These are phyloP conservation scores for Hypoxylon lenormandii DNA, from an alignment of 495 filamentous ascomycete genomes.

Conservation along the genomic window DNA sequence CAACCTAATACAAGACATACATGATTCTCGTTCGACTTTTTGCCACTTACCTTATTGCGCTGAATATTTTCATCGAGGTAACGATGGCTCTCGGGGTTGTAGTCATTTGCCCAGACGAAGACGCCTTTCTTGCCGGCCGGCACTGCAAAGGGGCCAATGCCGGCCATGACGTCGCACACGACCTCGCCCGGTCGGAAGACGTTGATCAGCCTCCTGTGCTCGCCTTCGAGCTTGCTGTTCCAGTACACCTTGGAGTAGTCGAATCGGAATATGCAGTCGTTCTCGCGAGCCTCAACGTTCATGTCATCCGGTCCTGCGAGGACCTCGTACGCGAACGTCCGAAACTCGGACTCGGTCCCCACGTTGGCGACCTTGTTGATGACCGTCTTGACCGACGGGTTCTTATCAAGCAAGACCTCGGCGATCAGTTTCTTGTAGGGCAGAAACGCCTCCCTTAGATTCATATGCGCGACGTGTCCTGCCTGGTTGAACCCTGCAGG, in stretches of 20 bases:
- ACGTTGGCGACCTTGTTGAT: constrained; percentile 96
- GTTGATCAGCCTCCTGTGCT: constrained; percentile 83
- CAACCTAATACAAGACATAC: constrained; percentile 10
- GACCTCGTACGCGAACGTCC: constrained; percentile 94
- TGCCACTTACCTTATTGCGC: constrained; percentile 75
- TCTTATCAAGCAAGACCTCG: constrained; percentile 87
- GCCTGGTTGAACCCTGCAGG: constrained; percentile 87
- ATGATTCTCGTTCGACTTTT: background rate
- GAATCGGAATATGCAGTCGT: constrained; percentile 73
- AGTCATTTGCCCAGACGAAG: constrained; percentile 97
- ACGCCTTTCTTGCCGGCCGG: constrained; percentile 88
- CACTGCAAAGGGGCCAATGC: constrained; percentile 93
- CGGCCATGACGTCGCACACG: constrained; percentile 97
- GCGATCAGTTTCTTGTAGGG: constrained; percentile 88
- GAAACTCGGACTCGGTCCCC: constrained; percentile 82
- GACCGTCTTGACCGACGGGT: constrained; percentile 78
- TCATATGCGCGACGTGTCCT: constrained; percentile 93
- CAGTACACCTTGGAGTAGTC: constrained; percentile 94
- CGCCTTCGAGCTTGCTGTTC: constrained; percentile 89
- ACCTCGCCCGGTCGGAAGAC: constrained; percentile 86
- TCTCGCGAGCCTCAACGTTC: constrained; percentile 78
- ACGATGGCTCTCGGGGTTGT: constrained; percentile 87
- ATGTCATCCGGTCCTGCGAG: constrained; percentile 82
- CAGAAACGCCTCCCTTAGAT: constrained; percentile 81
- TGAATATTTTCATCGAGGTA: constrained; percentile 75